Conservation (phyloP, 441 rosid genomes). For the Populus tomentosa region DNA sequence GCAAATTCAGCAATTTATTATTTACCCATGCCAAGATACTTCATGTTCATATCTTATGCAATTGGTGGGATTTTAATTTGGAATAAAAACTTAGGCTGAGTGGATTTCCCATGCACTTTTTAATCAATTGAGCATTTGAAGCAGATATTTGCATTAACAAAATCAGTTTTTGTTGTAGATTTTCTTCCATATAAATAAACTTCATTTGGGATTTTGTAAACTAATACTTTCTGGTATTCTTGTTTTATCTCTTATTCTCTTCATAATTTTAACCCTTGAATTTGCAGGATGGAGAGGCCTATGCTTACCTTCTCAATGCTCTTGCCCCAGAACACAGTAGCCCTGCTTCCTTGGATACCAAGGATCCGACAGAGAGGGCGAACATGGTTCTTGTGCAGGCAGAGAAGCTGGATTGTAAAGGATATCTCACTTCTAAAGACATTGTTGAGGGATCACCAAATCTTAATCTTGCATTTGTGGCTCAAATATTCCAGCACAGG, state of each 20-base stretch:
- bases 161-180: background rate
- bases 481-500: slow-evolving; percentile 95
- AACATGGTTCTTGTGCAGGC: slow-evolving; percentile 84
- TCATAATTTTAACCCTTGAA: slow-evolving; percentile 5
- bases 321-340: slow-evolving; percentile 92
- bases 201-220: background rate
- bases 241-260: background rate
- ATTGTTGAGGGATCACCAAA: slow-evolving; percentile 95
- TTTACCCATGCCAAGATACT: slow-evolving; percentile 9
- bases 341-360: slow-evolving; percentile 42
- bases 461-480: slow-evolving; percentile 98
- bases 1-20: slow-evolving; percentile 17
- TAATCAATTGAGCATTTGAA: background rate
- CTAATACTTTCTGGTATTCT: background rate
- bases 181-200: background rate
- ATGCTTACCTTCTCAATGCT: slow-evolving; percentile 85
- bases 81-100: background rate
- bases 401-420: slow-evolving; percentile 87
- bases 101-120: background rate
- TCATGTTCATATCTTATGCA: background rate
- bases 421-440: slow-evolving; percentile 80
- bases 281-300: slow-evolving; percentile 95
- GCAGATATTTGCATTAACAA: background rate
- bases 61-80: background rate
- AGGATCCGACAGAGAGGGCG: slow-evolving; percentile 77